Evolutionary conservation across 2,329 filamentous ascomycete species (phyloP).

Genomic region (Beauveria pseudobassiana): DNA sequence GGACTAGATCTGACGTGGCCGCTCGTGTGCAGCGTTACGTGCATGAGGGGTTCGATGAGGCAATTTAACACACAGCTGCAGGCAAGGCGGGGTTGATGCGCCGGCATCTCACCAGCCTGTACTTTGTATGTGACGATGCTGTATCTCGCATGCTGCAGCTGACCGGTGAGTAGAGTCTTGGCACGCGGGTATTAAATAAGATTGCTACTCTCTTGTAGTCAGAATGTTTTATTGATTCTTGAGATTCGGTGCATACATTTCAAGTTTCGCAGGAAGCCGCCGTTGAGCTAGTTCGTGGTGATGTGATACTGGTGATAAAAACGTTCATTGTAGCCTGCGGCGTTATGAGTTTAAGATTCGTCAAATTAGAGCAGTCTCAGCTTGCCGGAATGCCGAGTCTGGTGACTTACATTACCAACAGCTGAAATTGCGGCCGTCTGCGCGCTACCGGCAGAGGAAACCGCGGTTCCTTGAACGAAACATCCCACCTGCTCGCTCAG

Average conservation of each 20-base stretch:
- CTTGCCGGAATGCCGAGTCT: not conserved
- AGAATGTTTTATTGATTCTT: too few relatives aligned
- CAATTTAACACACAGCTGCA: not conserved
- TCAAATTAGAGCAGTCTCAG: too few relatives aligned
- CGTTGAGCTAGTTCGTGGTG: too few relatives aligned
- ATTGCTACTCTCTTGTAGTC: not conserved
- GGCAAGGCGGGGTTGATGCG: not conserved
- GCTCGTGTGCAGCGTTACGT: not conserved
- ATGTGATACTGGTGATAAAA: too few relatives aligned
- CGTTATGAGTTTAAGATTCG: too few relatives aligned
- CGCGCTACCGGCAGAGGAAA: not conserved
- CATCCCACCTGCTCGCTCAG: not conserved
- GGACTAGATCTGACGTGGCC: constrained; percentile 3
- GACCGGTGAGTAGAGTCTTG: not conserved
- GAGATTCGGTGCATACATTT: too few relatives aligned
- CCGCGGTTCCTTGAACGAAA: not conserved
- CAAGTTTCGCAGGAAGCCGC: too few relatives aligned
- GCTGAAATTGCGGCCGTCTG: not conserved
- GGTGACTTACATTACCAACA: not conserved
- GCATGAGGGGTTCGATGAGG: not conserved
- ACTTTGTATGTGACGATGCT: not conserved
- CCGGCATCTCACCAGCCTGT: not conserved
- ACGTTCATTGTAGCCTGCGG: too few relatives aligned
- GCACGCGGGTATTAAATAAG: not conserved
- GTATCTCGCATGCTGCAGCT: not conserved